Percentiles rank a stretch among this genome's conserved stretches.
phyloP scores from a whole-genome alignment of 2,329 filamentous ascomycete species.

The Sporothrix luriei region DNA sequence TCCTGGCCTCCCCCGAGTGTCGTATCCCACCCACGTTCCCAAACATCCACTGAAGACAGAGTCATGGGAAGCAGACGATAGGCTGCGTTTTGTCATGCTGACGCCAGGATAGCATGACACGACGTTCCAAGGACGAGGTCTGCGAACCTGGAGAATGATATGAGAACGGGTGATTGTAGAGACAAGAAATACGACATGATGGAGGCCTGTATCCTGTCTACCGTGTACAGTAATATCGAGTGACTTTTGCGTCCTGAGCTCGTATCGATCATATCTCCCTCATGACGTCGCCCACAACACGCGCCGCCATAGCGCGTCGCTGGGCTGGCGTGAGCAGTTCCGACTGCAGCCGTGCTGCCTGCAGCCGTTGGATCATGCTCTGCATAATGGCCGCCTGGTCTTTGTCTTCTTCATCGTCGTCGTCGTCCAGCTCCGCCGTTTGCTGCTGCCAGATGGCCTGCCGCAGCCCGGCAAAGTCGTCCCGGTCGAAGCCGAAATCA shows the following conservation, averaged over 20 bases:
- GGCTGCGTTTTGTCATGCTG: background rate
- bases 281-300: slow-evolving; percentile 67
- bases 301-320: slow-evolving; percentile 61
- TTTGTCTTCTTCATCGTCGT: slow-evolving; percentile 35
- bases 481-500: slow-evolving; percentile 56
- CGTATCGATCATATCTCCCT: slow-evolving; percentile 50
- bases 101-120: background rate
- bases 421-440: slow-evolving; percentile 30
- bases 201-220: background rate
- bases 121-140: background rate
- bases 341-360: slow-evolving; percentile 62
- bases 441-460: slow-evolving; percentile 54
- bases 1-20: slow-evolving; percentile 5
- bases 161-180: background rate
- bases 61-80: background rate
- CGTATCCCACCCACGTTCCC: slow-evolving; percentile 19
- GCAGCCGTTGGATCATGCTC: slow-evolving; percentile 65
- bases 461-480: slow-evolving; percentile 57
- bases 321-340: slow-evolving; percentile 63
- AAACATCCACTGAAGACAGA: background rate
- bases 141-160: background rate
- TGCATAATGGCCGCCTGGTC: slow-evolving; percentile 63
- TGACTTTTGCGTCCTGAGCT: background rate
- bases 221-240: background rate
- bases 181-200: background rate